These are phyloP conservation scores for Yarrowia sp. DNA, from an alignment of 805 yeast genomes.

Conservation along the genomic window DNA sequence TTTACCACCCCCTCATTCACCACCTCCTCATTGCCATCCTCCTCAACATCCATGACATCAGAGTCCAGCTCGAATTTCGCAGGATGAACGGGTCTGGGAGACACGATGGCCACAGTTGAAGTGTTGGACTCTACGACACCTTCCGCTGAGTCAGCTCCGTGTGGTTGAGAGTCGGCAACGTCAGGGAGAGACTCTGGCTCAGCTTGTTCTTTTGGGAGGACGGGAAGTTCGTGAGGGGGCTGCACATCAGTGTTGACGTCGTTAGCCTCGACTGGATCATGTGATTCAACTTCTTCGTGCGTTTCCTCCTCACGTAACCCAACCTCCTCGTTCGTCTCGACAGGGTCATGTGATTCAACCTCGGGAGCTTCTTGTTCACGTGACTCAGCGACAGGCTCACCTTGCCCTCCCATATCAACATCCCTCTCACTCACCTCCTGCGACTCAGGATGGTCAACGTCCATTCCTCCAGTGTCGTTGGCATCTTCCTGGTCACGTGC, in stretches of 20 bases:
- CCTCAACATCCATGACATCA: background rate
- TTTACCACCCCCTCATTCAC: background rate
- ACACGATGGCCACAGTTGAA: background rate
- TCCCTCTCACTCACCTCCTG: too few species aligned
- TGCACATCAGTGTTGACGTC: too few species aligned
- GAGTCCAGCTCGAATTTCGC: background rate
- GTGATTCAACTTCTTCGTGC: background rate
- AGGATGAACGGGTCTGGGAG: background rate
- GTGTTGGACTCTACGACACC: background rate
- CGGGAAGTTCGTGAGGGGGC: background rate
- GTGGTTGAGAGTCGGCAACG: constrained; percentile 6
- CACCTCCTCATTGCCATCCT: background rate
- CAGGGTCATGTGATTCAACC: too few species aligned
- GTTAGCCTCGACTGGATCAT: background rate
- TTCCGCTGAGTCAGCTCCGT: constrained; percentile 9
- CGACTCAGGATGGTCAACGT: too few species aligned
- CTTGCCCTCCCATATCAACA: too few species aligned
- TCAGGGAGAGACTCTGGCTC: constrained; percentile 10
- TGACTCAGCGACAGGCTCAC: too few species aligned
- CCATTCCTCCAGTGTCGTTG: too few species aligned
- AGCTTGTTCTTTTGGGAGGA: constrained; percentile 7
- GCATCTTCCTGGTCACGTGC: background rate
- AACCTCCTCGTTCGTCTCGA: too few species aligned
- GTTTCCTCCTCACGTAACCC: background rate
- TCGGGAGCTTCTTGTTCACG: too few species aligned